Conservation (phyloP, 2,329 filamentous ascomycete genomes). For the Pseudogymnoascus sp. region DNA sequence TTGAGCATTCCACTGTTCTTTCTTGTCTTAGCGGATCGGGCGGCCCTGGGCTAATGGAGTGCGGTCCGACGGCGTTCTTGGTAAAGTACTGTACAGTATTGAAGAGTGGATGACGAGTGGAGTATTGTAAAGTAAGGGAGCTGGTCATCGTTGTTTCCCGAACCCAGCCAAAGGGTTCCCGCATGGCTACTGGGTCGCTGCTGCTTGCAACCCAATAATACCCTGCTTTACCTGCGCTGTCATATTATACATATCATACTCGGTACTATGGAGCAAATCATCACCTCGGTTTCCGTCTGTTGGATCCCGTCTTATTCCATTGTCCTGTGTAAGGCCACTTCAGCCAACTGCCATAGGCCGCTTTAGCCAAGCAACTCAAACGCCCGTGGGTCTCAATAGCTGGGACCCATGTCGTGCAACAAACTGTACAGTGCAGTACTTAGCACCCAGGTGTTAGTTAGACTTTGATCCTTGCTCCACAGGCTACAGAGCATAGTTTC, state of each 20-base stretch:
- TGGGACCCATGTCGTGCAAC: conserved; percentile 1
- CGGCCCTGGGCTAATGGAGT: conserved; percentile 2
- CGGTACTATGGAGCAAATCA: conserved; percentile 3
- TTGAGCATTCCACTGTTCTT: neutral
- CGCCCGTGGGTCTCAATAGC: neutral
- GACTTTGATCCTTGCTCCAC: neutral
- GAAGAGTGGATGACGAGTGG: neutral
- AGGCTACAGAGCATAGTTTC: conserved; percentile 1
- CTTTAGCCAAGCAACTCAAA: conserved; percentile 1
- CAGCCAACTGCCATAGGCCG: neutral
- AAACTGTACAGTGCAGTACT: neutral
- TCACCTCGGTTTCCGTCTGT: neutral
- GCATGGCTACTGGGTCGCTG: conserved; percentile 1
- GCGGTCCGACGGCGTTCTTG: neutral
- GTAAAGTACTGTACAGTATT: neutral
- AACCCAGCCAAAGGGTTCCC: conserved; percentile 5
- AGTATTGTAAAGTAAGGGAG: neutral
- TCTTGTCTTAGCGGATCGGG: neutral
- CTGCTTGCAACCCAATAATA: conserved; percentile 4
- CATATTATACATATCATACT: conserved; percentile 3
- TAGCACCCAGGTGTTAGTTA: neutral
- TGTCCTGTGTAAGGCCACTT: neutral
- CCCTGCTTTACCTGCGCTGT: neutral
- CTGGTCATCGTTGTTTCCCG: conserved; percentile 4
- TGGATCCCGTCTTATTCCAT: conserved; percentile 1